Conservation (phyloP, 202 grass and related monocot species). For the Setaria italica region DNA sequence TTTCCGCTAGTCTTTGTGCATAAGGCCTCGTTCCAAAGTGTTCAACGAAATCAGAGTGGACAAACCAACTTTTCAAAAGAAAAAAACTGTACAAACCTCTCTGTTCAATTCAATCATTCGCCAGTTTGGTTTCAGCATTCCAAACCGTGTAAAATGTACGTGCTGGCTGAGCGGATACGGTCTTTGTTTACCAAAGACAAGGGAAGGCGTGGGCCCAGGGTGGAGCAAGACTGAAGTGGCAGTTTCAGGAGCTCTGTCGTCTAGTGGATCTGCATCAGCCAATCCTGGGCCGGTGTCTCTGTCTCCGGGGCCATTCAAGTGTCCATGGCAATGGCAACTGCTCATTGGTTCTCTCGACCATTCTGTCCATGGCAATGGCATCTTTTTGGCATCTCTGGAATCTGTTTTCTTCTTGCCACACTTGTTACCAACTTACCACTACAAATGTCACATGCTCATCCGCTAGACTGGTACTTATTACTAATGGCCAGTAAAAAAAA, state of each 20-base stretch:
- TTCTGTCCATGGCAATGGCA: not conserved
- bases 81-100: not conserved
- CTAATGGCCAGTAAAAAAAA: not conserved
- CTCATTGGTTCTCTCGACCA: not conserved
- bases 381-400: not conserved
- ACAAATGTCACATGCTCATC: not conserved
- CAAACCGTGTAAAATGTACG: not conserved
- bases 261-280: constrained; percentile 10
- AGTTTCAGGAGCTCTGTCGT: not conserved
- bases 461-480: not conserved
- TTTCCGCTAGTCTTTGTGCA: not conserved
- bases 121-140: not conserved
- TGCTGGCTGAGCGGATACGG: not conserved
- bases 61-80: not conserved
- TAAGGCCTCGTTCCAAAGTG: not conserved
- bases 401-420: not conserved
- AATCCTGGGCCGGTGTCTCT: not conserved
- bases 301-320: not conserved
- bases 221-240: not conserved
- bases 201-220: not conserved
- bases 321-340: not conserved
- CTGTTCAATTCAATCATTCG: not conserved
- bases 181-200: not conserved
- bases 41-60: not conserved
- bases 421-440: no score